Conservation (phyloP, 768 basidiomycete genomes). For the Leucocoprinus sp. region DNA sequence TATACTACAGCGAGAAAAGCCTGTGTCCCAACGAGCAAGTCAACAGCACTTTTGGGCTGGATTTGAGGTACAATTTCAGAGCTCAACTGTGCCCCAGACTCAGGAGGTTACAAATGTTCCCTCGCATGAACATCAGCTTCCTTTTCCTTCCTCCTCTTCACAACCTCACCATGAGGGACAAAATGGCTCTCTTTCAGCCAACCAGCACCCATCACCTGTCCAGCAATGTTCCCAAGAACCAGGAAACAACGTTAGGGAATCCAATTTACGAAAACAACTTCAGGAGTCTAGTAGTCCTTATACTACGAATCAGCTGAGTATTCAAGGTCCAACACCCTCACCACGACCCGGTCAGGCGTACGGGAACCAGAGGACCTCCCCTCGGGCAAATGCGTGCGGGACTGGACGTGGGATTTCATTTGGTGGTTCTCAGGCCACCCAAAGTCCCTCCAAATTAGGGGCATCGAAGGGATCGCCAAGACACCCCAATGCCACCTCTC, state of each 20-base stretch:
- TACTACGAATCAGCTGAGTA: constrained; percentile 3
- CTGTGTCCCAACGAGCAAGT: neutral
- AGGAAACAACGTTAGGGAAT: neutral
- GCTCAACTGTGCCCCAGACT: neutral
- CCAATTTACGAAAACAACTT: neutral
- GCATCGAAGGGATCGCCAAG: neutral
- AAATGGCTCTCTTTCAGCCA: constrained; percentile 4
- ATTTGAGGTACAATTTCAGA: neutral
- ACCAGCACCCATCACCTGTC: neutral
- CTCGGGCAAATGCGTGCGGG: neutral
- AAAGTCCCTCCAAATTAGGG: neutral
- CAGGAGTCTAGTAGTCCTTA: neutral
- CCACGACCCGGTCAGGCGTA: neutral
- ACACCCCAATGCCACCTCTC: neutral
- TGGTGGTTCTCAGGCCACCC: constrained; percentile 1
- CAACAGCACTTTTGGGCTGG: constrained; percentile 2
- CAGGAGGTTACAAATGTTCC: neutral
- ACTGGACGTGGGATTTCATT: neutral
- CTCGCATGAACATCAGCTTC: neutral
- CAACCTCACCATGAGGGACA: constrained; percentile 11
- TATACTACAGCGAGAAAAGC: neutral
- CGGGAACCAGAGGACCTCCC: neutral
- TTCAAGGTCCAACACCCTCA: neutral
- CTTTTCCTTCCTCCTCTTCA: no score
- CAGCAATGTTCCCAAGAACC: neutral